Base-by-base conservation (phyloP, 2,329 filamentous ascomycete genomes). In the Fusarium sp. region DNA sequence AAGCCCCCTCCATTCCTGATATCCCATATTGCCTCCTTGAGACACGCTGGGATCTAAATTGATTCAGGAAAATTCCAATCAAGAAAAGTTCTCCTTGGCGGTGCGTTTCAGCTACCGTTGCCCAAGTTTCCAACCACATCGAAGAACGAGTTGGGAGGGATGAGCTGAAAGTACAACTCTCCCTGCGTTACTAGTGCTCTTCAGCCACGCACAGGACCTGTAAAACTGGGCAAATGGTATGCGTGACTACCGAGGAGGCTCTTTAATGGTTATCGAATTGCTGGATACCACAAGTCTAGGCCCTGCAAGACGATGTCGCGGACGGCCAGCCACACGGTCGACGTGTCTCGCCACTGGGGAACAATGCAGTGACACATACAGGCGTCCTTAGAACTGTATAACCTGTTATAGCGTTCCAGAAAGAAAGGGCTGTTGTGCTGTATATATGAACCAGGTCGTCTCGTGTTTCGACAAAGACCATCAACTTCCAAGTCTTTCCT, bases 371-470 rank as follows among this genome's bases (percentile, higher is more conserved):
- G 44, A 38, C 36, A 12, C 24, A 31, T 46, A 48, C n/a, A 12
- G 42, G 51, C 25, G 9, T 54, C 47, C 44, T 31, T 32, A 45
- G 25, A 25, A 8, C 11, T 3, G 45, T 19, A 43, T 49, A 36
- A 11, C 12, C 11, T 4, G 22, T 22, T 24, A 48, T 35, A 32
- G 52, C 61, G 58, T 70, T 49, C 65, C 68, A 66, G 50, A 43
- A 39, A 8, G 13, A 11, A 32, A 43, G 51, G 51, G 45, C 19
- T 10, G 15, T 0, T 6, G 5, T 2, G 4, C 10, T 13, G 34
- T 52, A 56, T 70, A 70, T 70, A 69, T 70, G 58, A 64, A 58
- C 25, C 42, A 26, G 32, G 3, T 10, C n/a, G 10, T 38, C 56
- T 49, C 42, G 3, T 24, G 3, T 8, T 36, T 26, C 10, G 9